Evolutionary conservation across 257 asterid species (phyloP), one percentile per base, ranked within the genome.

Genomic region (Primulina tabacum): DNA sequence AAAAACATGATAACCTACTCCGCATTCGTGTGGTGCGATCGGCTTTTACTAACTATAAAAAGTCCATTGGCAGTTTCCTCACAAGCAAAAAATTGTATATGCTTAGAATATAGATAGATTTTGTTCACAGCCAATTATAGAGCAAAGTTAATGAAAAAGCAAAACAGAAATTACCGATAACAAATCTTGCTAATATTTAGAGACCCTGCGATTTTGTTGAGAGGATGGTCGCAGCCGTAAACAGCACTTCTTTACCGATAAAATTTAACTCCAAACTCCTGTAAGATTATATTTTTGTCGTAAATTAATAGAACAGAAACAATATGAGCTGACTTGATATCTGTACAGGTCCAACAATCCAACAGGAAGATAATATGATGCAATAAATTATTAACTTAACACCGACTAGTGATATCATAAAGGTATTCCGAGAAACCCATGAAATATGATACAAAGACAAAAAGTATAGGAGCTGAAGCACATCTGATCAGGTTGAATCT

Each of bases 151-250:
- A 38, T 10, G 47, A 8, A 65, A 40, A 26, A 64, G 4, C n/a
- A 37, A 21, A 12, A 38, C 35, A 65, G 58, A 37, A 47, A 14
- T 47, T 43, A 43, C 53, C 6, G 18, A 47, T 14, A 12, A 47
- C 18, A 47, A 47, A 14, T 47, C 55, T 47, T 12, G 18, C 55
- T 47, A 4, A 47, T 47, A 55, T 37, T 62, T 33, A 11, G 5
- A 33, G 17, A 50, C 62, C 76, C 77, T 81, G 79, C 1, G 87
- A 64, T 67, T 62, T 83, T 26, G 79, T 66, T 14, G 89, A 80
- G 75, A 88, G 80, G 71, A 90, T 81, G 40, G 87, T 79, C 55
- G 86, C 88, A 58, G 97, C 97, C n/a, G 89, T 79, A 70, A 88
- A 74, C 70, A 90, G 77, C 18, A 95, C 92, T 76, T 90, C 89